Conservation (phyloP, 2,329 filamentous ascomycete species). For the Didymella segeticola region DNA sequence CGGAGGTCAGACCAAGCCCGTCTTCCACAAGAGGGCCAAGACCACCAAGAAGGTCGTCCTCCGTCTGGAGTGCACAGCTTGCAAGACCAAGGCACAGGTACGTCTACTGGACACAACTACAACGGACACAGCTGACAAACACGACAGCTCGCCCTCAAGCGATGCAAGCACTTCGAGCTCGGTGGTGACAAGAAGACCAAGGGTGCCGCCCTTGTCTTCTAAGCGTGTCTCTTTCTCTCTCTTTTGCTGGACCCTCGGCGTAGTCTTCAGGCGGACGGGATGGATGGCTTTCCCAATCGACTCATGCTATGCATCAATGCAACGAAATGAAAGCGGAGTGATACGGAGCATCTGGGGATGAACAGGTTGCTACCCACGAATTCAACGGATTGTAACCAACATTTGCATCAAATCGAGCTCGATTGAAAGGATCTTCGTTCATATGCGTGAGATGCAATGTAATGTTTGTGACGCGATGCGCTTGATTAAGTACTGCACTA, state of each 20-base stretch:
- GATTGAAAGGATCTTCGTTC: constrained; percentile 39
- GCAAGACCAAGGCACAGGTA: constrained; percentile 67
- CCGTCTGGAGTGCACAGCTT: constrained; percentile 94
- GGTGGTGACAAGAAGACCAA: constrained; percentile 99
- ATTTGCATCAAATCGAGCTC: constrained; percentile 51
- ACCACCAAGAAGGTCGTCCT: constrained; percentile 99
- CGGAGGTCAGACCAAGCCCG: constrained; percentile 99
- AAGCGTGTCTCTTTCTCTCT: constrained; percentile 64
- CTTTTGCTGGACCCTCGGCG: constrained; percentile 50
- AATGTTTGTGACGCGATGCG: neutral
- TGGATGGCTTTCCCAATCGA: constrained; percentile 46
- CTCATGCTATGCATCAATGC: constrained; percentile 40
- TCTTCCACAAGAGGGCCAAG: constrained; percentile 99
- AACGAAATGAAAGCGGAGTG: constrained; percentile 38
- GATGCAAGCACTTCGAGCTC: constrained; percentile 99
- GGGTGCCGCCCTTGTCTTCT: constrained; percentile 99
- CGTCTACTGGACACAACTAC: neutral
- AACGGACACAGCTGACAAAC: constrained; percentile 20
- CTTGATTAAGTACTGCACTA: neutral
- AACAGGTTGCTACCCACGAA: constrained; percentile 44
- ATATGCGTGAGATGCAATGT: neutral
- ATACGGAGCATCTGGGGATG: constrained; percentile 40
- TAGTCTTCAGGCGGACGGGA: constrained; percentile 47
- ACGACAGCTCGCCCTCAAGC: constrained; percentile 96
- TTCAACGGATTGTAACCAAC: constrained; percentile 49